Evolutionary conservation across 768 basidiomycete species (phyloP), one percentile per base, ranked within the genome.

Genomic region (Gloeopeniophorella convolvens): DNA sequence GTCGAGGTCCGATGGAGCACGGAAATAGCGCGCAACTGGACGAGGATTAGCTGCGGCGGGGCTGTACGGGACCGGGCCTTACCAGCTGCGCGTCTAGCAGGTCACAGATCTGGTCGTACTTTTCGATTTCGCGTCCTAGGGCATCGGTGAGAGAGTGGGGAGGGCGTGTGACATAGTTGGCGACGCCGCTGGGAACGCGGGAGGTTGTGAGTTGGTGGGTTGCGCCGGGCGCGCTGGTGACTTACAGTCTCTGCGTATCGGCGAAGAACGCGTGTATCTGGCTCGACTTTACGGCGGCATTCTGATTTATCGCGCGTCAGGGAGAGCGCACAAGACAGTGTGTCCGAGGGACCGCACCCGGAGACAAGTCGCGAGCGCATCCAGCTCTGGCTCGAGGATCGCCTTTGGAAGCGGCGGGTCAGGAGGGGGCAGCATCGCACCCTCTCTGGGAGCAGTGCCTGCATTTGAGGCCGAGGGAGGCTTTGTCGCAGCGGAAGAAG

Each of bases 31-130:
- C 78, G 81, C 47, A 82, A 70, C 88, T 91, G 30, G 42, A 21
- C 49, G 37, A 27, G 39, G 43, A 42, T 42, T 39, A 32, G 30
- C 35, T 7, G 16, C 33, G 31, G 27, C 10, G 13, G 12, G 50
- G n/a, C 7, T 6, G n/a, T 23, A 9, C 5, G 53, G 11, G 8
- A 33, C 36, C 40, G 27, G 32, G 35, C 66, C 80, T 64, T 64
- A 80, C 88, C 56, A 91, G 59, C 45, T 80, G 78, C 33, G 79
- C 75, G 63, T 90, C 89, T 42, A 91, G 78, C 1, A 80, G 70
- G 61, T 91, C 89, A 59, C 85, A 87, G 4, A 89, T 55, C 58
- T 88, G 85, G 60, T 90, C 86, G 57, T 84, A 90, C 60, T 77
- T 83, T 62, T 89, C 85, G 3, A 89, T 70, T 60, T 88, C 85